Conservation (phyloP, 2,329 filamentous ascomycete species). For the Basipetospora sp. region DNA sequence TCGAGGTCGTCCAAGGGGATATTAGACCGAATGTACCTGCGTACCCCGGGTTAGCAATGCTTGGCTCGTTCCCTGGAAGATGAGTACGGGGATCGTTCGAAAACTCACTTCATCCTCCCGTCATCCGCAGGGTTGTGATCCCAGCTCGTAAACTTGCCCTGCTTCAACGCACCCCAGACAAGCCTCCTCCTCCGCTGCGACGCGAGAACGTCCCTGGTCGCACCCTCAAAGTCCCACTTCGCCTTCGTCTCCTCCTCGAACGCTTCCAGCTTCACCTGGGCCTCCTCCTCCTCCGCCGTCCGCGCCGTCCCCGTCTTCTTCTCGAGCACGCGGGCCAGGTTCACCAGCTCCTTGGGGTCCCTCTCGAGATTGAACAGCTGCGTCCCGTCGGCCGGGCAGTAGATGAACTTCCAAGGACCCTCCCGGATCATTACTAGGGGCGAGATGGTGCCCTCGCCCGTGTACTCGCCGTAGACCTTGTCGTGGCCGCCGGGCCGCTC, state of each 20-base stretch:
- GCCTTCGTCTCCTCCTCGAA: constrained; percentile 60
- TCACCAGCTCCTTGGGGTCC: constrained; percentile 65
- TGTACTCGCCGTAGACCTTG: constrained; percentile 89
- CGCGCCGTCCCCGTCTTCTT: constrained; percentile 18
- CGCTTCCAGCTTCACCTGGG: constrained; percentile 38
- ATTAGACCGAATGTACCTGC: constrained; percentile 71
- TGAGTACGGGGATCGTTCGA: neutral
- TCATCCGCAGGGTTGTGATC: constrained; percentile 67
- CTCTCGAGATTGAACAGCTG: constrained; percentile 67
- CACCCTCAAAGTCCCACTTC: constrained; percentile 69
- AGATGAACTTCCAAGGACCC: constrained; percentile 80
- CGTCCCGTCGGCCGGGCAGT: constrained; percentile 66
- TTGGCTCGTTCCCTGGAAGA: constrained; percentile 18
- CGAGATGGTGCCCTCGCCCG: constrained; percentile 77
- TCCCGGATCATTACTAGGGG: constrained; percentile 90
- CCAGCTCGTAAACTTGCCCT: constrained; percentile 68
- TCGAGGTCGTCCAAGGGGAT: constrained; percentile 70
- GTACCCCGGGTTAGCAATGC: constrained; percentile 14
- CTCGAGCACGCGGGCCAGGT: constrained; percentile 41
- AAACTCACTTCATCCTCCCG: constrained; percentile 46
- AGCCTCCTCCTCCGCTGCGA: constrained; percentile 68
- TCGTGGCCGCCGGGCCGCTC: constrained; percentile 50
- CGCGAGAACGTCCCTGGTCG: constrained; percentile 57
- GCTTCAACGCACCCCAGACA: constrained; percentile 64
- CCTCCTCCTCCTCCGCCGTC: constrained; percentile 27